Conservation (phyloP, 2,329 filamentous ascomycete species). For the Xylariales sp. region DNA sequence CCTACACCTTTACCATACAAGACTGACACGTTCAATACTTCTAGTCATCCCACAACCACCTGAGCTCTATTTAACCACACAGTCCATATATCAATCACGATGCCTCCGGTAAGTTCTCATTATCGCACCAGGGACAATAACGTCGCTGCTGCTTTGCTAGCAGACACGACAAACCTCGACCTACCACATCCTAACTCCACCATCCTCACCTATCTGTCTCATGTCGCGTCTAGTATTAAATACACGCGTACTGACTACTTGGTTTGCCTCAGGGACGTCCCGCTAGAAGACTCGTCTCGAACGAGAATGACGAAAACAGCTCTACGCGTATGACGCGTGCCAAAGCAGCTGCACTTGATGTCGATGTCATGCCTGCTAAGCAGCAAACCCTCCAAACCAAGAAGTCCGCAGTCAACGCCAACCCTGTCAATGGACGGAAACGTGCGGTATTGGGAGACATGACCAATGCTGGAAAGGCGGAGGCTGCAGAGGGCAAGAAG, state of each 20-base stretch:
- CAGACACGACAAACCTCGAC: too few species aligned
- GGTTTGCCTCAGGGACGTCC: constrained; percentile 57
- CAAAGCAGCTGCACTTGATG: constrained; percentile 72
- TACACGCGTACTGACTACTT: constrained; percentile 7
- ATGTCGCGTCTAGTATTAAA: background rate
- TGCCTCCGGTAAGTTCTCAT: constrained; percentile 12
- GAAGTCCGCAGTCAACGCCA: constrained; percentile 51
- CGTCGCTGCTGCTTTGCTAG: too few species aligned
- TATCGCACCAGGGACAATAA: too few species aligned
- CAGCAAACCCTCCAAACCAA: constrained; percentile 69
- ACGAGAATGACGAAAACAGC: constrained; percentile 93
- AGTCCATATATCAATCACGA: too few species aligned
- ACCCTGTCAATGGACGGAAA: constrained; percentile 56
- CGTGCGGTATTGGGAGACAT: constrained; percentile 88
- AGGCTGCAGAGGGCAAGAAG: constrained; percentile 73
- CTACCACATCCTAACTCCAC: background rate
- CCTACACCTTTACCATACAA: background rate
- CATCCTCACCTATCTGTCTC: background rate
- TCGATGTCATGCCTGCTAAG: constrained; percentile 58
- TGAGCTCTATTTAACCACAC: too few species aligned
- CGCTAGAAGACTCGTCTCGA: constrained; percentile 70
- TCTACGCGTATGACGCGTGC: constrained; percentile 87
- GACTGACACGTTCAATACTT: too few species aligned
- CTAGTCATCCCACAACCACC: too few species aligned
- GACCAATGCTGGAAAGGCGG: constrained; percentile 86